phyloP scores from a whole-genome alignment of 208 protist genomes.

The Acanthamoeba royreba region DNA sequence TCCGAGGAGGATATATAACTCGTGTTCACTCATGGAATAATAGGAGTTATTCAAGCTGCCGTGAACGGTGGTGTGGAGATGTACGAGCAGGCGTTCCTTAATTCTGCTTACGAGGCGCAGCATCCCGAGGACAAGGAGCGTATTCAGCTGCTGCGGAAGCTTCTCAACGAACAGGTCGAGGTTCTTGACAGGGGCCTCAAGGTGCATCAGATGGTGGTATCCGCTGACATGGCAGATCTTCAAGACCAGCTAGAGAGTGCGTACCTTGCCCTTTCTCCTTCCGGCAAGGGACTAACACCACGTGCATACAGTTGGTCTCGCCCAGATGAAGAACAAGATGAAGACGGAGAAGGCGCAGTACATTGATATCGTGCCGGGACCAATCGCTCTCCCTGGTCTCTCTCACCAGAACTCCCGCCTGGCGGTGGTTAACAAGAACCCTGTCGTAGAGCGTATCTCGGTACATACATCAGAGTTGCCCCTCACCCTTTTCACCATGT shows the following conservation, averaged over 20 bases:
- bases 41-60: not conserved
- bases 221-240: not conserved
- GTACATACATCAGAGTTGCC: too few relatives aligned
- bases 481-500: too few relatives aligned
- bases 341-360: not conserved
- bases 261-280: too few relatives aligned
- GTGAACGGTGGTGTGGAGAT: not conserved
- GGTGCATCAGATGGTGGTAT: not conserved
- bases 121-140: not conserved
- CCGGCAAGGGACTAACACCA: too few relatives aligned
- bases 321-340: not conserved
- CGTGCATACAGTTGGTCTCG: not conserved
- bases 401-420: too few relatives aligned
- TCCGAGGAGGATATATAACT: too few relatives aligned
- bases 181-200: not conserved
- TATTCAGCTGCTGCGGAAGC: not conserved
- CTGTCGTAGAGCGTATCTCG: too few relatives aligned
- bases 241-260: slow-evolving; percentile 10
- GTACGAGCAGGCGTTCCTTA: slow-evolving; percentile 11
- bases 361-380: too few relatives aligned
- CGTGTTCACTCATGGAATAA: too few relatives aligned
- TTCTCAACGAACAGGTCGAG: not conserved
- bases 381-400: too few relatives aligned
- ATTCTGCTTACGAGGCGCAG: not conserved
- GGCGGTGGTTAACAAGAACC: too few relatives aligned